These are phyloP conservation scores for Botrytis elliptica DNA, from an alignment of 2,329 filamentous ascomycete species.

Conservation along the genomic window DNA sequence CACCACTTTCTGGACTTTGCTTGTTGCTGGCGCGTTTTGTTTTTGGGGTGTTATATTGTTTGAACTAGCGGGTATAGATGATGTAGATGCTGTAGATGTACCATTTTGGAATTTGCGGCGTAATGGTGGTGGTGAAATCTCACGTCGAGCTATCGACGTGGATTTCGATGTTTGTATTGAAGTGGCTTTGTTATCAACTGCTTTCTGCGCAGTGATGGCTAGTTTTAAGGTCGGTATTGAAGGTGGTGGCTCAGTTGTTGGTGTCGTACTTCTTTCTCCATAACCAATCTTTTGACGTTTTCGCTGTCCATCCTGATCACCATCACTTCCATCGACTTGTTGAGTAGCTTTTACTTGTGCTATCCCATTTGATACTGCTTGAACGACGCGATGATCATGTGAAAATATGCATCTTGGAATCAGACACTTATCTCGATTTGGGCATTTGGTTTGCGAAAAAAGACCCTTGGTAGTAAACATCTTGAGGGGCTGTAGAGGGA, in stretches of 20 bases:
- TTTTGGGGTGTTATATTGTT: not conserved
- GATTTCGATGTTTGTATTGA: constrained; percentile 13
- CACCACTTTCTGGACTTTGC: not conserved
- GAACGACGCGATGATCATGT: constrained; percentile 25
- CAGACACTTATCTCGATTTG: constrained; percentile 35
- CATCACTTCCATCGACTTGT: constrained; percentile 13
- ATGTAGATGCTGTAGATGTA: constrained; percentile 3
- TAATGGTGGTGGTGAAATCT: constrained; percentile 36
- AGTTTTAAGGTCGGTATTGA: not conserved
- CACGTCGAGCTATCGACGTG: constrained; percentile 22
- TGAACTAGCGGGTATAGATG: constrained; percentile 13
- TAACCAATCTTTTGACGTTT: constrained; percentile 38
- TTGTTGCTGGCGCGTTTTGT: not conserved
- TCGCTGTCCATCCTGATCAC: constrained; percentile 38
- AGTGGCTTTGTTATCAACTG: not conserved
- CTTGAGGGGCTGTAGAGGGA: not conserved
- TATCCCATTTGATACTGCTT: constrained; percentile 6
- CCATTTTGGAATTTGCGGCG: constrained; percentile 28
- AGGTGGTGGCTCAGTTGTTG: not conserved
- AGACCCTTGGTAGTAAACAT: constrained; percentile 40
- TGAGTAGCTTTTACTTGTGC: not conserved
- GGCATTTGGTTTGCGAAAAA: constrained; percentile 37
- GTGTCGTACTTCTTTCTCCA: constrained; percentile 18
- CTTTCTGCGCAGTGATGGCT: not conserved
- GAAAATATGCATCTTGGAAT: constrained; percentile 40